Evolutionary conservation across 2,329 filamentous ascomycete genomes (phyloP).

Genomic region (Calonectria pteridis): DNA sequence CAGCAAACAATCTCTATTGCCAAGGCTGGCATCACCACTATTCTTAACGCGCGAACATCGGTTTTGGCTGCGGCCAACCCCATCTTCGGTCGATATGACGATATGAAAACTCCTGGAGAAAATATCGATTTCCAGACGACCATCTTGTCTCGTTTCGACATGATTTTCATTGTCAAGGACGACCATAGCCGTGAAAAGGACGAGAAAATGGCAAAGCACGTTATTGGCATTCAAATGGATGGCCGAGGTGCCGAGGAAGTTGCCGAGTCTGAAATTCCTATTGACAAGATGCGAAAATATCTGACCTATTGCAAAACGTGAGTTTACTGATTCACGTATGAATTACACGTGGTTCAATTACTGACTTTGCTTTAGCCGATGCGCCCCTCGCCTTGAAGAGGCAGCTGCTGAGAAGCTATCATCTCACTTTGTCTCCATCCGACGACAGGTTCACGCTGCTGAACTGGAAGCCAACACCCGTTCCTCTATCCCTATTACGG

Average conservation of each 20-base stretch:
- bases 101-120: conserved; percentile 96
- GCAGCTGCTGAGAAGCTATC: conserved; percentile 96
- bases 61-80: conserved; percentile 97
- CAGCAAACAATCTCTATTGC: conserved; percentile 99
- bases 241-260: conserved; percentile 85
- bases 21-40: conserved; percentile 98
- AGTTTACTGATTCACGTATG: conserved; percentile 51
- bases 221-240: conserved; percentile 98
- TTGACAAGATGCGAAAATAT: conserved; percentile 98
- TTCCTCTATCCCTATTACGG: conserved; percentile 95
- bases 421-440: conserved; percentile 96
- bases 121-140: conserved; percentile 99
- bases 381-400: conserved; percentile 88
- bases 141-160: conserved; percentile 97
- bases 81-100: conserved; percentile 97
- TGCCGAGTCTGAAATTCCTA: conserved; percentile 86
- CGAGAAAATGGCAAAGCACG: conserved; percentile 94
- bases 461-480: conserved; percentile 91
- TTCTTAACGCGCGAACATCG: conserved; percentile 94
- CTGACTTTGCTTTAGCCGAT: conserved; percentile 72
- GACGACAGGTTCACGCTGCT: conserved; percentile 90
- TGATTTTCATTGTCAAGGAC: conserved; percentile 99
- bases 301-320: conserved; percentile 97
- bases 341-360: neutral
- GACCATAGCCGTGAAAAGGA: conserved; percentile 92